Percentiles rank a stretch among this genome's conserved stretches.
Conservation (phyloP, 108 stramenopile genomes). For the Epithemia pelagica region DNA sequence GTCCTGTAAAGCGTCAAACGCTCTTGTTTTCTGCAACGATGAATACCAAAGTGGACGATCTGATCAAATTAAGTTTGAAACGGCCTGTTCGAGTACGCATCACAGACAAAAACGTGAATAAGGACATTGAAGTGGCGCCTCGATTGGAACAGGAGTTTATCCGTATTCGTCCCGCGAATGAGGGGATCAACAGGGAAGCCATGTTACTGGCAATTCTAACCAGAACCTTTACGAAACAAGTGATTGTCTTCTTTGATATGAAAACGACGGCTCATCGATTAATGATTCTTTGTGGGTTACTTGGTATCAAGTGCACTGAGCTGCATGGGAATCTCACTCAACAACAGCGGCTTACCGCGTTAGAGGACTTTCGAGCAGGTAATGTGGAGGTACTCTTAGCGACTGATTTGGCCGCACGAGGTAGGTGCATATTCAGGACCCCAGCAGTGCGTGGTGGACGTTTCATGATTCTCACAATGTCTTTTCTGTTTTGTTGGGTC, state of each 20-base stretch:
- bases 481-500: too few species aligned
- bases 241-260: conserved; percentile 95
- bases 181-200: conserved; percentile 83
- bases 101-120: conserved; percentile 45
- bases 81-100: conserved; percentile 87
- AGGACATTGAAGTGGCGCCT: conserved; percentile 78
- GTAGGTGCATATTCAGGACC: too few species aligned
- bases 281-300: conserved; percentile 79
- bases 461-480: too few species aligned
- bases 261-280: conserved; percentile 88
- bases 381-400: conserved; percentile 89
- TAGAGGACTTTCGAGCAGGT: conserved; percentile 86
- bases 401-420: conserved; percentile 97
- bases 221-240: conserved; percentile 73
- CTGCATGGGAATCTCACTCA: conserved; percentile 95
- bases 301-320: conserved; percentile 81
- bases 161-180: conserved; percentile 71
- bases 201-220: conserved; percentile 85
- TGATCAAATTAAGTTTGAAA: conserved; percentile 83
- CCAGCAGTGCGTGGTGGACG: too few species aligned
- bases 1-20: conserved; percentile 86
- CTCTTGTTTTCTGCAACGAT: conserved; percentile 98
- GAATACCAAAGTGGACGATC: conserved; percentile 90
- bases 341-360: conserved; percentile 78
- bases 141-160: conserved; percentile 97